phyloP scores from a whole-genome alignment of 345 rosid genomes.

The Aurinia saxatilis region DNA sequence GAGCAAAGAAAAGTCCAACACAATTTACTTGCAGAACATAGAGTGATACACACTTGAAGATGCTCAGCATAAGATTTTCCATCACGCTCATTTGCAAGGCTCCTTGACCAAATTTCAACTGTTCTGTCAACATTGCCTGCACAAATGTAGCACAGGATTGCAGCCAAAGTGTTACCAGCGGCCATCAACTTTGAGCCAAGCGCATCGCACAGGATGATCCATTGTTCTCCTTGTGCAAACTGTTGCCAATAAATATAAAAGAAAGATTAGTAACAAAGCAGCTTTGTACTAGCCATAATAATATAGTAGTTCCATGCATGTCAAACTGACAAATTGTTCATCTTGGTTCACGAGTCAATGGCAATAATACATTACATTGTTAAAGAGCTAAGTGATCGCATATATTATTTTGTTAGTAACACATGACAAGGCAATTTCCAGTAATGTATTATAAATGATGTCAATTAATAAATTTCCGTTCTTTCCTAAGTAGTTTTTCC shows the following conservation, averaged over 20 bases:
- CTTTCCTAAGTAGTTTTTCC: background rate
- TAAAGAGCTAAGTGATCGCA: background rate
- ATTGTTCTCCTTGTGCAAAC: constrained; percentile 91
- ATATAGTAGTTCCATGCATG: background rate
- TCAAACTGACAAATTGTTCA: background rate
- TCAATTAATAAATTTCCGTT: background rate
- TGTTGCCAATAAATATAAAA: constrained; percentile 34
- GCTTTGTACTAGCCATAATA: background rate
- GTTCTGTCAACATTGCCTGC: constrained; percentile 97
- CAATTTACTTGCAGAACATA: background rate
- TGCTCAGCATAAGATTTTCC: constrained; percentile 82
- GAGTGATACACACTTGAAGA: constrained; percentile 64
- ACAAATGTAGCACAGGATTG: constrained; percentile 92
- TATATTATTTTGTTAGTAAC: background rate
- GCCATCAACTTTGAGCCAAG: constrained; percentile 80
- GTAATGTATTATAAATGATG: background rate
- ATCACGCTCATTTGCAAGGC: constrained; percentile 53
- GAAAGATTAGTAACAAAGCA: constrained; percentile 1
- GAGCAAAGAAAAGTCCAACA: constrained; percentile 1
- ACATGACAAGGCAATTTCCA: background rate
- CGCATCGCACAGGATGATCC: constrained; percentile 71
- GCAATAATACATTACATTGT: background rate
- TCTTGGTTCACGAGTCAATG: background rate
- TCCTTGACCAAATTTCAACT: constrained; percentile 96
- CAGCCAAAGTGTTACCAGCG: constrained; percentile 75